Conservation (phyloP, 2,329 filamentous ascomycete species). For the Fusarium sacchari region DNA sequence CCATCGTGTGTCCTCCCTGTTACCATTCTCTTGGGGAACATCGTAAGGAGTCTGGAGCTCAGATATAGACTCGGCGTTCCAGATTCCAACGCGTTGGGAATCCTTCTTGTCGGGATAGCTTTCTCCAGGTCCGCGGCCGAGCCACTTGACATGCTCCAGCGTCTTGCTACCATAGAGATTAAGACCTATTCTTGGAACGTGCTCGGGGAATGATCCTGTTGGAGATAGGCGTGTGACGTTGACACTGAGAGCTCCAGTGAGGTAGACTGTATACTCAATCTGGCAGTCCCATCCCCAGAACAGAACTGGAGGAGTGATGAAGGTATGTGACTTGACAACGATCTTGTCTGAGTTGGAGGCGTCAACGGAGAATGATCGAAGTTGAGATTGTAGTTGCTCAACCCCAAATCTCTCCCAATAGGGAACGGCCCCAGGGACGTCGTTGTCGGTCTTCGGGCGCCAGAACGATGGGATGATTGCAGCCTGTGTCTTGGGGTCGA, state of each 20-base stretch:
- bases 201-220: conserved; percentile 60
- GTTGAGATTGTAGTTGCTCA: conserved; percentile 56
- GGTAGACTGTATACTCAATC: conserved; percentile 62
- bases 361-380: conserved; percentile 53
- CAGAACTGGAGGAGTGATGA: conserved; percentile 67
- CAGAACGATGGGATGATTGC: conserved; percentile 64
- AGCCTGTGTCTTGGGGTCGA: conserved; percentile 48
- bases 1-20: conserved; percentile 70
- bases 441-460: conserved; percentile 74
- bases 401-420: conserved; percentile 68
- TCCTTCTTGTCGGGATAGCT: conserved; percentile 71
- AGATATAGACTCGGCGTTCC: conserved; percentile 52
- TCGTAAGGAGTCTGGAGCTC: conserved; percentile 70
- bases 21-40: conserved; percentile 74
- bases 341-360: conserved; percentile 56
- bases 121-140: conserved; percentile 71
- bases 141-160: conserved; percentile 65
- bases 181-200: conserved; percentile 71
- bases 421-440: conserved; percentile 61
- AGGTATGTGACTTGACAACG: conserved; percentile 63
- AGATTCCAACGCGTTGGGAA: conserved; percentile 64
- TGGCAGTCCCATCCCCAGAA: conserved; percentile 65
- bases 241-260: conserved; percentile 57
- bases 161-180: conserved; percentile 60
- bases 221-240: conserved; percentile 56